Conservation (phyloP, 805 yeast genomes). For the Pichia heedii region DNA sequence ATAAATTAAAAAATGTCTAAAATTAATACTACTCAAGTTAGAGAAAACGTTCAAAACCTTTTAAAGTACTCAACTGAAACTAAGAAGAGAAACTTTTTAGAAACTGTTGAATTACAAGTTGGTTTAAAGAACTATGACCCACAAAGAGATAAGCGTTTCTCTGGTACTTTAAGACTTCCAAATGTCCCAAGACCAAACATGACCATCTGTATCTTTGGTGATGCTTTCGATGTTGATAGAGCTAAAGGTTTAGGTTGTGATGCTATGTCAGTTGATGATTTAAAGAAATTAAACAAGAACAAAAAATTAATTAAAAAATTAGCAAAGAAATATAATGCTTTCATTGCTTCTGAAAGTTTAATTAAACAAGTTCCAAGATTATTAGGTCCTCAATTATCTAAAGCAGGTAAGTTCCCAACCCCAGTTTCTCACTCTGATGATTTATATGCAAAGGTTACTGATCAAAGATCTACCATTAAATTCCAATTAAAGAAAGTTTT, state of each 20-base stretch:
- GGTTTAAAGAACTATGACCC: slow-evolving; percentile 99
- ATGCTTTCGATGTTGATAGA: slow-evolving; percentile 99
- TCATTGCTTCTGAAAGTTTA: slow-evolving; percentile 97
- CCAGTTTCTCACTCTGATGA: slow-evolving; percentile 99
- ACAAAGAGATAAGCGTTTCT: slow-evolving; percentile 99
- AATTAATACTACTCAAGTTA: slow-evolving; percentile 85
- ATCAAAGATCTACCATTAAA: slow-evolving; percentile 98
- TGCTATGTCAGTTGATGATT: slow-evolving; percentile 99
- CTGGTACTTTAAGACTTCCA: slow-evolving; percentile 98
- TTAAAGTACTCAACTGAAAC: slow-evolving; percentile 84
- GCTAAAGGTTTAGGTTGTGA: slow-evolving; percentile 99
- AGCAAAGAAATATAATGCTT: slow-evolving; percentile 99
- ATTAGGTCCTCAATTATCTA: slow-evolving; percentile 99
- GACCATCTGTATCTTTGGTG: slow-evolving; percentile 99
- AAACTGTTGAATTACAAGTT: slow-evolving; percentile 99
- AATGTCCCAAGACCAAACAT: slow-evolving; percentile 99
- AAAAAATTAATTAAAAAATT: slow-evolving; percentile 99
- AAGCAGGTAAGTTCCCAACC: slow-evolving; percentile 99
- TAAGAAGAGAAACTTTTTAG: slow-evolving; percentile 99
- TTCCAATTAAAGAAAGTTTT: slow-evolving; percentile 99
- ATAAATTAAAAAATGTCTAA: slow-evolving; percentile 57
- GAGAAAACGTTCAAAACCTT: slow-evolving; percentile 92
- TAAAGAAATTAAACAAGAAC: slow-evolving; percentile 99
- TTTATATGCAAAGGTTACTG: slow-evolving; percentile 89
- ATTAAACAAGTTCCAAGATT: slow-evolving; percentile 99